These are phyloP conservation scores for Trifolium dubium DNA, from an alignment of 306 rosid genomes.

Conservation along the genomic window DNA sequence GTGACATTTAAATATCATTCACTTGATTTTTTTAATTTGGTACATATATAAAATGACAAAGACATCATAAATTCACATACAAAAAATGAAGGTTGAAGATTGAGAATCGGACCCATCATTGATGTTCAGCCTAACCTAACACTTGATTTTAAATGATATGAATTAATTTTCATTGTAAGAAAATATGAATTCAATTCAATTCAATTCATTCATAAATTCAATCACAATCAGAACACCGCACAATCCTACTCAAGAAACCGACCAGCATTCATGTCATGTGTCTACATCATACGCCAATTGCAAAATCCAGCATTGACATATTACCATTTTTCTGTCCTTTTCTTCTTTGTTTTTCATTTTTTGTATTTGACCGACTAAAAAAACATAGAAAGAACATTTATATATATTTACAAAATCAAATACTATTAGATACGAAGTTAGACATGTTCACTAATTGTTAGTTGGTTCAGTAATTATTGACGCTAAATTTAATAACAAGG, in stretches of 20 bases:
- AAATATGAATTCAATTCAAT: not conserved
- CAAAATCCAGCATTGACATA: constrained; percentile 24
- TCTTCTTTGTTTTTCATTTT: not conserved
- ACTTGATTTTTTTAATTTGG: too few relatives aligned
- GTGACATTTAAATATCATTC: too few relatives aligned
- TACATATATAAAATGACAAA: too few relatives aligned
- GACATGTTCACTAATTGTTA: too few relatives aligned
- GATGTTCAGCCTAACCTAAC: too few relatives aligned
- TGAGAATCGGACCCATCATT: too few relatives aligned
- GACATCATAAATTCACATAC: too few relatives aligned
- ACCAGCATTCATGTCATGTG: constrained; percentile 31
- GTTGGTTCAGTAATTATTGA: too few relatives aligned
- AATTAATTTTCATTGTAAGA: too few relatives aligned
- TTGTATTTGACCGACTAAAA: not conserved
- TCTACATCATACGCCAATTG: not conserved
- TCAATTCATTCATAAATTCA: constrained; percentile 6
- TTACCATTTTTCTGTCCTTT: not conserved
- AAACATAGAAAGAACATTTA: not conserved
- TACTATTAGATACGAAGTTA: not conserved
- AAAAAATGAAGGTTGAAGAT: too few relatives aligned
- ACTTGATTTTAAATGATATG: too few relatives aligned
- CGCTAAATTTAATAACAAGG: too few relatives aligned
- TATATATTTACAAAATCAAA: not conserved
- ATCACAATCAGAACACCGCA: not conserved
- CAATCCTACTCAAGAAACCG: not conserved